Evolutionary conservation across 768 basidiomycete genomes (phyloP).

Genomic region (Podaxis sp.): DNA sequence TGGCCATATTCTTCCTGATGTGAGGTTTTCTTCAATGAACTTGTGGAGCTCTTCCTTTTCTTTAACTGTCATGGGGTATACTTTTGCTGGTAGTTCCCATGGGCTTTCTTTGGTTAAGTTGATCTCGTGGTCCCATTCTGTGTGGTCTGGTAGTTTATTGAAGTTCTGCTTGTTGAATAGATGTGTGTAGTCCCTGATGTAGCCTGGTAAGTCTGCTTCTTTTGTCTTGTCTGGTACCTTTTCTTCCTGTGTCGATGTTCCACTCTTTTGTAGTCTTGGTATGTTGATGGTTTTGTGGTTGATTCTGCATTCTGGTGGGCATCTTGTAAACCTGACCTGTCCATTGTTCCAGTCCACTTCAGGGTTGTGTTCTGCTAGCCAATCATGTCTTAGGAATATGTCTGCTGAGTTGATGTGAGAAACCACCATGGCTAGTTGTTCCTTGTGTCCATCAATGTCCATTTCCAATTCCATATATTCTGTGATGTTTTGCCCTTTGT

Average conservation of each 20-base stretch:
- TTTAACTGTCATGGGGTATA: too few relatives aligned
- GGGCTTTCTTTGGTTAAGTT: neutral
- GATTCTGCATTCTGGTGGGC: neutral
- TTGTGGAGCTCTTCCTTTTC: conserved; percentile 30
- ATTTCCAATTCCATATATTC: neutral
- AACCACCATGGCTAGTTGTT: neutral
- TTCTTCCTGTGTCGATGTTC: neutral
- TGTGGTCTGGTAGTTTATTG: neutral
- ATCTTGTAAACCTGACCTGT: neutral
- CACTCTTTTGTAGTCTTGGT: neutral
- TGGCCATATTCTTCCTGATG: conserved; percentile 18
- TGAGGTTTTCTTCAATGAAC: conserved; percentile 26
- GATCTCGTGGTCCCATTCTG: neutral
- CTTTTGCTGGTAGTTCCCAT: neutral
- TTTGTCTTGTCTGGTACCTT: neutral
- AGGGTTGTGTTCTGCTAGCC: neutral
- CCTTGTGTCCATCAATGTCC: neutral
- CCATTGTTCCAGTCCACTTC: neutral
- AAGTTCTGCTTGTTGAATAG: neutral
- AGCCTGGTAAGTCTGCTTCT: neutral
- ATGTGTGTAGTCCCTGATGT: neutral
- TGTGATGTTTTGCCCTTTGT: neutral
- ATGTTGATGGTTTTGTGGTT: neutral
- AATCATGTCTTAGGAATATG: neutral
- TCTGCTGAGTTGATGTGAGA: neutral